phyloP scores from a whole-genome alignment of 495 filamentous ascomycete species.

The Bacidia gigantensis region DNA sequence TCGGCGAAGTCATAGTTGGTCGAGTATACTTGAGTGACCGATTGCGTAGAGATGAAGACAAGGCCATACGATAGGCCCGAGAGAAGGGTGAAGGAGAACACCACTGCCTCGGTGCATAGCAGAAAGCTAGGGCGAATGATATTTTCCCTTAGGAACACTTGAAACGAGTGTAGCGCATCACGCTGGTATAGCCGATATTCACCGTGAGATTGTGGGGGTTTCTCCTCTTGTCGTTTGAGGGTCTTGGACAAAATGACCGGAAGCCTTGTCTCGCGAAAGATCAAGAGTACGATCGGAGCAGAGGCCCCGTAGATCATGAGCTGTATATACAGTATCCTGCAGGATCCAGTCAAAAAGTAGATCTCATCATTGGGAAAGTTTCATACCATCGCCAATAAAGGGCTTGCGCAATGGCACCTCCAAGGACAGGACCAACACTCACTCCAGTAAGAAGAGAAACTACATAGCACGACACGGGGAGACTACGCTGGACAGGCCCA shows the following conservation, averaged over 20 bases:
- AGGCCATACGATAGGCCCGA: constrained; percentile 38
- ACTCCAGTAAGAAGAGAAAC: constrained; percentile 28
- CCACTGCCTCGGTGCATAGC: constrained; percentile 39
- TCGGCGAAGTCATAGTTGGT: background rate
- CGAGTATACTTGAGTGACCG: constrained; percentile 28
- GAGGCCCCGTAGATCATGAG: constrained; percentile 32
- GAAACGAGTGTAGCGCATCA: too few species aligned
- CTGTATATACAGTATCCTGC: constrained; percentile 35
- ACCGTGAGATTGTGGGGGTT: too few species aligned
- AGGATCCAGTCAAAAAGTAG: background rate
- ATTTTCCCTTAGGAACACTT: constrained; percentile 21
- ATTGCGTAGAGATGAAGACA: constrained; percentile 37
- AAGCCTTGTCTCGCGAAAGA: constrained; percentile 14
- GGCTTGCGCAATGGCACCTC: constrained; percentile 25
- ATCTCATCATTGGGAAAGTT: background rate
- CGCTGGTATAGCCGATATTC: too few species aligned
- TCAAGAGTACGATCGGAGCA: constrained; percentile 27
- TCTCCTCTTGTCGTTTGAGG: background rate
- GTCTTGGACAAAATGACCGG: background rate
- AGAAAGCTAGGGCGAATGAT: constrained; percentile 30
- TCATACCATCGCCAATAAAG: constrained; percentile 32
- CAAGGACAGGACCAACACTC: constrained; percentile 36
- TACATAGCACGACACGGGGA: constrained; percentile 29
- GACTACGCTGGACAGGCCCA: constrained; percentile 20
- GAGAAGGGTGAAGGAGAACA: constrained; percentile 37